Base-by-base conservation (phyloP, 2,329 filamentous ascomycete species). In the Biscogniauxia marginata region DNA sequence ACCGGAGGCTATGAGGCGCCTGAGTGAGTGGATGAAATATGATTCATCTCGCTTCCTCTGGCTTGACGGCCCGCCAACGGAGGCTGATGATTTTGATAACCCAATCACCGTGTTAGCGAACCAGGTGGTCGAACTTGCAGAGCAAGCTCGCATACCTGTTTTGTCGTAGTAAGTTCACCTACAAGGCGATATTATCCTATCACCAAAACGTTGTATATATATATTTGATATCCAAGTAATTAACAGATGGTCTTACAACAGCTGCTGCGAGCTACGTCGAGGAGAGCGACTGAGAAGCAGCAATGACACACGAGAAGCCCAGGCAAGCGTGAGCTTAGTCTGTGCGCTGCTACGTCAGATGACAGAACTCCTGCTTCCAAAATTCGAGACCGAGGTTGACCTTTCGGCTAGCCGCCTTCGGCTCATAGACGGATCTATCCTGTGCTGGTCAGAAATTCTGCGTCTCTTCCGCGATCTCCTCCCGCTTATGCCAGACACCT, bases 1-100 rank as follows among this genome's bases (percentile, higher is more conserved):
- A 19, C 1, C 44, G 1, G 23, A 49, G 16, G n/a, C 19, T 16
- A 3, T 54, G 2, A 54, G 34, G 19, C 50, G 34, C 25, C 47
- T 58, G 4, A 46, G 53, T 4, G 58, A 58, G 7, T 58, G 55
- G 58, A 60, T 58, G 55, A 55, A 56, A 20, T n/a, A 23, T 24
- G n/a, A 43, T 0, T 18, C 30, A 3, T 46, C 48, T 20, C 45
- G 13, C 20, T 22, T 58, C 5, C 44, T 60, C 21, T 60, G 55
- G 58, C 46, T 60, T 16, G 58, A 60, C 20, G 58, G 58, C 6
- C 52, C 58, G n/a, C 44, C 6, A 2, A 47, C 53, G 19, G 23
- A 39, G 9, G 47, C 46, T 18, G 53, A 57, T 13, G 58, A 50
- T 18, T 23, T 48, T n/a, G 50, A 46, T 5, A 58, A 56, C 46